Evolutionary conservation across 805 yeast genomes (phyloP), one percentile per base, ranked within the genome.

Genomic region (Starmerella kuoi): DNA sequence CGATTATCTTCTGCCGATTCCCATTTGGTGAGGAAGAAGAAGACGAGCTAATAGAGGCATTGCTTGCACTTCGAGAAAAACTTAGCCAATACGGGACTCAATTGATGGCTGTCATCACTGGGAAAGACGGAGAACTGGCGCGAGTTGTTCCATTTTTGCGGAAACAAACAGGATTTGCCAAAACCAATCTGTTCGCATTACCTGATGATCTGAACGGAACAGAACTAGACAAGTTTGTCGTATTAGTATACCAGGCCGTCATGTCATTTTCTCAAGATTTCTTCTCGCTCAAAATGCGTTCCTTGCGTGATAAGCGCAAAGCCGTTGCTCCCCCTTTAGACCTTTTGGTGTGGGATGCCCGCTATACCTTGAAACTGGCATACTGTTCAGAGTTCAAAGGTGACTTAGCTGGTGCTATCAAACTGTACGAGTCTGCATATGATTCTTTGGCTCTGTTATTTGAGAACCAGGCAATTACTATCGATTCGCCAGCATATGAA

Each of bases 321-420:
- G 33, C 38, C 15, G 44, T 51, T 15, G 44, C 42, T 12, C 46
- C 49, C 9, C 47, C 51, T 9, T 28, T 22, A 3, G 48, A 60
- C 6, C 38, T 53, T 14, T 58, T 55, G 3, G 63, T 67, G 15
- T 73, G 75, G 73, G 63, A 66, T 6, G 66, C 73, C 0, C 60
- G 81, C 23, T 73, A 73, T 49, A 64, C 72, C 1, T 52, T 72
- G 41, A 76, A 76, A 49, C 58, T 65, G 26, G 78, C 76, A 0
- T 58, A 67, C 3, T 56, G 74, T 26, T 64, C 71, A 15, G 77
- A 76, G 51, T 58, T 72, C 46, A 64, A 66, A 44, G 68, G 67
- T 49, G 64, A 66, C 49, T 44, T 61, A 46, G 77, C 72, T n/a
- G 55, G 62, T 15, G 66, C 79, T 1, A 56, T 70, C n/a, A 72